A percentile compares a stretch with the other conserved stretches of the same genome.
These are phyloP conservation scores for Rasamsonia emersonii DNA, from an alignment of 2,329 filamentous ascomycete genomes.

Conservation along the genomic window DNA sequence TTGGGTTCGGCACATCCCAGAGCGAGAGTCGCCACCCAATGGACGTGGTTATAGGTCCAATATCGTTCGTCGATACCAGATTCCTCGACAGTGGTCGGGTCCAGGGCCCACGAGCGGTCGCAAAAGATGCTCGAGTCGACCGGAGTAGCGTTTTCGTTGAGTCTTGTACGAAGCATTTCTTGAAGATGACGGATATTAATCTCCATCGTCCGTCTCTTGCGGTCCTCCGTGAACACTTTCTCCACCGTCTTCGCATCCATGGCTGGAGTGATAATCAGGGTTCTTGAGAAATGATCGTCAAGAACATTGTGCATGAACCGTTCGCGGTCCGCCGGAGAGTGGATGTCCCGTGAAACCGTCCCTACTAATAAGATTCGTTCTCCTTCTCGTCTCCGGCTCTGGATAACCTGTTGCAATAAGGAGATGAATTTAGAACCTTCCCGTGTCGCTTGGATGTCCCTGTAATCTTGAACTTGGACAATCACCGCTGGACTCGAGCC, in stretches of 20 bases:
- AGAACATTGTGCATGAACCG: slow-evolving; percentile 34
- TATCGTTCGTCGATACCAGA: slow-evolving; percentile 44
- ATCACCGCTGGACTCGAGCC: slow-evolving; percentile 45
- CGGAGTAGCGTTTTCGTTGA: slow-evolving; percentile 23
- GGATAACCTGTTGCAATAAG: slow-evolving; percentile 62
- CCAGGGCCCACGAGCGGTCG: slow-evolving; percentile 22
- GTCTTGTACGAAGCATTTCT: slow-evolving; percentile 47
- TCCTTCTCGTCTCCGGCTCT: slow-evolving; percentile 62
- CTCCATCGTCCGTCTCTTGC: slow-evolving; percentile 39
- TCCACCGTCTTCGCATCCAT: slow-evolving; percentile 30
- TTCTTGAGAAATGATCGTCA: slow-evolving; percentile 42
- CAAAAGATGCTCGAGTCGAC: slow-evolving; percentile 25
- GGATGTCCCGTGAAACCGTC: slow-evolving; percentile 52
- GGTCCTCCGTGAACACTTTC: slow-evolving; percentile 39
- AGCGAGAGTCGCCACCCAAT: slow-evolving; percentile 49
- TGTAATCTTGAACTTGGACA: slow-evolving; percentile 71
- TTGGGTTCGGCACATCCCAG: slow-evolving; percentile 41
- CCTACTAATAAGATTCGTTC: slow-evolving; percentile 69
- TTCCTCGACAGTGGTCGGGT: slow-evolving; percentile 19
- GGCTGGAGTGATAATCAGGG: slow-evolving; percentile 46
- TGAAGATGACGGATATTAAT: slow-evolving; percentile 60
- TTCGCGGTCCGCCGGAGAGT: slow-evolving; percentile 33
- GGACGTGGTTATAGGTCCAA: slow-evolving; percentile 52
- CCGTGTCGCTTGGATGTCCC: slow-evolving; percentile 61
- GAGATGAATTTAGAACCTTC: slow-evolving; percentile 62